phyloP scores from a whole-genome alignment of 1,284 basidiomycete species.

The Trichosporon asahii region DNA sequence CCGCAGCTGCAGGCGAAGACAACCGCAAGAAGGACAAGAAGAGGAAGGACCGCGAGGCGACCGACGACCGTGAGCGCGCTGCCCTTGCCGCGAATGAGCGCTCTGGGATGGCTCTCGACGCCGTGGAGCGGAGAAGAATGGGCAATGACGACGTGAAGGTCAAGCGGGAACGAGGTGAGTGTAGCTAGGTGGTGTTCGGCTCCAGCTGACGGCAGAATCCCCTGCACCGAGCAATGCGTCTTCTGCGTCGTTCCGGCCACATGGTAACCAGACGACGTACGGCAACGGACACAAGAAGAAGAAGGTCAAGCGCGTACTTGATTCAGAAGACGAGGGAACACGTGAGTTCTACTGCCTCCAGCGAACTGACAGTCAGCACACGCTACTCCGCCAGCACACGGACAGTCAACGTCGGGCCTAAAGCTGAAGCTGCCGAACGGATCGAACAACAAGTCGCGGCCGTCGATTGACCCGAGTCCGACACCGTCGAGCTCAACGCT shows the following conservation, averaged over 20 bases:
- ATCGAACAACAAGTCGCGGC: slow-evolving; percentile 31
- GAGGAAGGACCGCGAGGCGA: slow-evolving; percentile 57
- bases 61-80: slow-evolving; percentile 61
- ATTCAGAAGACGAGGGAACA: slow-evolving; percentile 68
- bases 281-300: slow-evolving; percentile 68
- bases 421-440: slow-evolving; percentile 41
- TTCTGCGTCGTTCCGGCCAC: slow-evolving; percentile 33
- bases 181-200: not conserved
- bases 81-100: slow-evolving; percentile 37
- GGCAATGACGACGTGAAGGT: slow-evolving; percentile 34
- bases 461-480: slow-evolving; percentile 51
- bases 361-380: slow-evolving; percentile 34
- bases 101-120: slow-evolving; percentile 34
- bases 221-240: slow-evolving; percentile 47
- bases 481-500: slow-evolving; percentile 34
- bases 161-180: slow-evolving; percentile 41
- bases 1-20: slow-evolving; percentile 67
- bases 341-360: slow-evolving; percentile 51
- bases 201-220: slow-evolving; percentile 31
- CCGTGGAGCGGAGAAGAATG: slow-evolving; percentile 30
- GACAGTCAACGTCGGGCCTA: slow-evolving; percentile 37
- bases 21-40: slow-evolving; percentile 68
- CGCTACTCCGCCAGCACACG: slow-evolving; percentile 48
- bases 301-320: slow-evolving; percentile 69
- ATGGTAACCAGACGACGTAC: slow-evolving; percentile 31